Evolutionary conservation across 2,329 filamentous ascomycete species (phyloP), one percentile per base, ranked within the genome.

Genomic region (Fusarium pseudoanthophilum): DNA sequence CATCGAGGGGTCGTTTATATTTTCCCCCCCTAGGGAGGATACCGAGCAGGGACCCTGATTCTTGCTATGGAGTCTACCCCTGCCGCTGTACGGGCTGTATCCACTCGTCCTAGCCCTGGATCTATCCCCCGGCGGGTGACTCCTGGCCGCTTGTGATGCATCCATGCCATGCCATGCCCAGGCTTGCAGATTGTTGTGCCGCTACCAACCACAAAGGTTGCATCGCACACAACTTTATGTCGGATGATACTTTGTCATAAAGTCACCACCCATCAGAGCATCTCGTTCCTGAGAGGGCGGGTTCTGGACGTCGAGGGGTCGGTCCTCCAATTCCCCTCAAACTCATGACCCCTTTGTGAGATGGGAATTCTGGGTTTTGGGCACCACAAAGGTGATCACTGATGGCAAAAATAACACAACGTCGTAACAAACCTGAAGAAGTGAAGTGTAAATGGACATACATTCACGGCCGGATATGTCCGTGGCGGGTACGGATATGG

Each of bases 281-380:
- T 53, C 32, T 30, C 40, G 58, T 63, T 69, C 71, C 64, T 62
- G 46, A 53, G 43, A 64, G 39, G 51, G 48, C 72, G 60, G 65
- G 51, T 66, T 75, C 65, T 62, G 61, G 68, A 67, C 64, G 63
- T 69, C 67, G 63, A 76, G 66, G 69, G 60, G 69, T 45, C 60
- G 72, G 69, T 74, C 75, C 75, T 77, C 73, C 49, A 77, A 77
- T 76, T 73, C 69, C 72, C 75, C 75, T 74, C 74, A 77, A 77
- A 77, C 70, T 73, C 61, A 73, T 71, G 71, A 65, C 57, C 72
- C 72, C 58, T 72, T 74, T 70, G 71, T 74, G 42, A 46, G 60
- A 73, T 73, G 53, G 36, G 37, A 60, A 45, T 59, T 65, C 53
- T 70, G 52, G 37, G 26, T 62, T 62, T 68, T 52, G 34, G 42